A percentile compares a stretch with the other conserved stretches of the same genome.
Conservation (phyloP, 2,329 filamentous ascomycete species). For the Ampelomyces quisqualis region DNA sequence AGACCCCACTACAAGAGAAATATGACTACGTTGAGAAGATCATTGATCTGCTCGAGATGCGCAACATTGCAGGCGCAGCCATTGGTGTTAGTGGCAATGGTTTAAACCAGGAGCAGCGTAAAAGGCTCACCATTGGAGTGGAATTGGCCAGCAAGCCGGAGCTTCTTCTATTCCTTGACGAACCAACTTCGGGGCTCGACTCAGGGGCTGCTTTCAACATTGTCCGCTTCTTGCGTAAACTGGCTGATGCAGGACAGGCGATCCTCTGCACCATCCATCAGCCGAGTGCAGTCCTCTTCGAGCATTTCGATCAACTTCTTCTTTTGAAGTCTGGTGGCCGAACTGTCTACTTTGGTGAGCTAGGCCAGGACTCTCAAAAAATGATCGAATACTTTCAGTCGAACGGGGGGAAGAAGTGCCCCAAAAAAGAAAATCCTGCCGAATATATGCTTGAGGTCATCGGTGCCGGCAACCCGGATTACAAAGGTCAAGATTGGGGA, state of each 20-base stretch:
- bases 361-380: conserved; percentile 46
- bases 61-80: conserved; percentile 64
- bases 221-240: conserved; percentile 65
- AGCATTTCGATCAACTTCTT: conserved; percentile 66
- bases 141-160: conserved; percentile 66
- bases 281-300: conserved; percentile 66
- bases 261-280: conserved; percentile 71
- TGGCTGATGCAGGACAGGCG: conserved; percentile 66
- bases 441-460: conserved; percentile 53
- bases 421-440: conserved; percentile 55
- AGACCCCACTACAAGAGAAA: conserved; percentile 60
- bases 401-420: conserved; percentile 57
- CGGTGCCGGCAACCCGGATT: conserved; percentile 46
- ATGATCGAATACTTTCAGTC: conserved; percentile 53
- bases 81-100: conserved; percentile 57
- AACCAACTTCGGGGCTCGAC: conserved; percentile 73
- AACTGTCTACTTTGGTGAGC: conserved; percentile 66
- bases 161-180: conserved; percentile 73
- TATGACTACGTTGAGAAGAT: conserved; percentile 66
- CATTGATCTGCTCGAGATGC: conserved; percentile 63
- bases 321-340: conserved; percentile 65
- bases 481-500: conserved; percentile 50
- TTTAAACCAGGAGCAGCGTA: conserved; percentile 64
- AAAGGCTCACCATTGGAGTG: conserved; percentile 64
- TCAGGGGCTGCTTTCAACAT: conserved; percentile 67